Evolutionary conservation across 495 filamentous ascomycete genomes (phyloP).

Genomic region (Aspergillus coremiiformis): DNA sequence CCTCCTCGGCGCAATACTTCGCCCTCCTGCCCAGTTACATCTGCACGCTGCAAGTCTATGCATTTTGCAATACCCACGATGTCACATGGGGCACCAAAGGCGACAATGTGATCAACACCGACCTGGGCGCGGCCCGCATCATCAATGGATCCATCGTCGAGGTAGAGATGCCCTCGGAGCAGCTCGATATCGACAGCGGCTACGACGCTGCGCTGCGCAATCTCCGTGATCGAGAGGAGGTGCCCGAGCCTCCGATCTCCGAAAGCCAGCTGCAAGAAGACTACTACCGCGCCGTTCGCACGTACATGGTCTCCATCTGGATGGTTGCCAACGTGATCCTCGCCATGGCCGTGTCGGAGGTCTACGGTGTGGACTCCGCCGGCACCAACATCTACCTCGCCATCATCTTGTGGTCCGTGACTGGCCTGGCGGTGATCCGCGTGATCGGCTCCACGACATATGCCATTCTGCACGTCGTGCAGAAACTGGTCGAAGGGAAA

Average conservation of each 20-base stretch:
- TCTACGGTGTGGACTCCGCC: conserved; percentile 56
- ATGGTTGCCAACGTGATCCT: conserved; percentile 87
- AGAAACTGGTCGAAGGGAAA: conserved; percentile 78
- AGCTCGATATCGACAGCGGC: conserved; percentile 95
- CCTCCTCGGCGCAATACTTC: conserved; percentile 87
- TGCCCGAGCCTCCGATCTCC: conserved; percentile 49
- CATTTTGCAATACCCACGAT: conserved; percentile 99
- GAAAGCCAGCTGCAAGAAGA: conserved; percentile 91
- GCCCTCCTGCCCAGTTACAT: conserved; percentile 87
- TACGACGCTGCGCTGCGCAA: conserved; percentile 98
- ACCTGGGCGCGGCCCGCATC: conserved; percentile 75
- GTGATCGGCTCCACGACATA: conserved; percentile 76
- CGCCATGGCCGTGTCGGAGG: conserved; percentile 88
- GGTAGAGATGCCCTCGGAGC: conserved; percentile 94
- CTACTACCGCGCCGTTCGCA: conserved; percentile 95
- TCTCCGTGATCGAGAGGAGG: conserved; percentile 85
- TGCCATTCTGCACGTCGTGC: conserved; percentile 70
- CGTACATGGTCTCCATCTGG: conserved; percentile 98
- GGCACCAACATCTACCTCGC: conserved; percentile 88
- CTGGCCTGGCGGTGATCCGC: conserved; percentile 74
- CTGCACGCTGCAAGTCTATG: conserved; percentile 96
- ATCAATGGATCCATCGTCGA: conserved; percentile 60
- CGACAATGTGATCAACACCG: conserved; percentile 87
- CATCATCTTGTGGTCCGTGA: conserved; percentile 91
- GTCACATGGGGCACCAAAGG: conserved; percentile 99